Evolutionary conservation across 495 filamentous ascomycete genomes (phyloP).

Genomic region (Aspergillus sparsus): DNA sequence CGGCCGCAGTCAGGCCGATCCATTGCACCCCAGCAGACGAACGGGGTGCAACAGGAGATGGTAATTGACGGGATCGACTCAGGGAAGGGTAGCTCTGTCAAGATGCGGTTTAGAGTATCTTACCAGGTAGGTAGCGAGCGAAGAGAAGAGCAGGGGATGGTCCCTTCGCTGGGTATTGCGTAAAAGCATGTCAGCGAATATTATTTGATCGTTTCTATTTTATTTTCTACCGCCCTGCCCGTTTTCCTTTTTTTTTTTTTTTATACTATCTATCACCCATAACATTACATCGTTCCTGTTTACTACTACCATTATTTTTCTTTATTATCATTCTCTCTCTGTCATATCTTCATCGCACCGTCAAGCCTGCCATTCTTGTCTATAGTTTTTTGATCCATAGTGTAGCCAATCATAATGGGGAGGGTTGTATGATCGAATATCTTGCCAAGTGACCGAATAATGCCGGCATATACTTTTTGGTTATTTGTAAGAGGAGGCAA

Average conservation of each 20-base stretch:
- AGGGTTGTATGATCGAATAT: background rate
- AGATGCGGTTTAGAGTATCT: constrained; percentile 83
- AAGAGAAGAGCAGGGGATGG: constrained; percentile 84
- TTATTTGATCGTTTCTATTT: background rate
- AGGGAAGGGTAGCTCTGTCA: constrained; percentile 73
- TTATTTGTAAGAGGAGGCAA: too few species aligned
- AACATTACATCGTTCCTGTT: background rate
- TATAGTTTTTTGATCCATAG: constrained; percentile 3
- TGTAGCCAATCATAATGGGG: background rate
- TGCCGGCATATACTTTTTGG: too few species aligned
- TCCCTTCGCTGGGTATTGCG: constrained; percentile 77
- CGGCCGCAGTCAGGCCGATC: constrained; percentile 79
- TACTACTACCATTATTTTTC: background rate
- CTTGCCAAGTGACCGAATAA: background rate
- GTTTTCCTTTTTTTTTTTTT: background rate
- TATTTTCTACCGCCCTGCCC: background rate
- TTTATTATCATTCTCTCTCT: background rate
- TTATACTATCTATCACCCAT: background rate
- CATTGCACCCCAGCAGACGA: constrained; percentile 69
- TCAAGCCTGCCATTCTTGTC: constrained; percentile 8
- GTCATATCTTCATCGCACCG: background rate
- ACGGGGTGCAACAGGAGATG: constrained; percentile 83
- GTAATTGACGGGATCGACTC: constrained; percentile 68
- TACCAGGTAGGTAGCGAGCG: constrained; percentile 69
- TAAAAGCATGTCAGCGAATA: constrained; percentile 25